phyloP scores from a whole-genome alignment of 352 stramenopile genomes.

The Pythium monospermum region DNA sequence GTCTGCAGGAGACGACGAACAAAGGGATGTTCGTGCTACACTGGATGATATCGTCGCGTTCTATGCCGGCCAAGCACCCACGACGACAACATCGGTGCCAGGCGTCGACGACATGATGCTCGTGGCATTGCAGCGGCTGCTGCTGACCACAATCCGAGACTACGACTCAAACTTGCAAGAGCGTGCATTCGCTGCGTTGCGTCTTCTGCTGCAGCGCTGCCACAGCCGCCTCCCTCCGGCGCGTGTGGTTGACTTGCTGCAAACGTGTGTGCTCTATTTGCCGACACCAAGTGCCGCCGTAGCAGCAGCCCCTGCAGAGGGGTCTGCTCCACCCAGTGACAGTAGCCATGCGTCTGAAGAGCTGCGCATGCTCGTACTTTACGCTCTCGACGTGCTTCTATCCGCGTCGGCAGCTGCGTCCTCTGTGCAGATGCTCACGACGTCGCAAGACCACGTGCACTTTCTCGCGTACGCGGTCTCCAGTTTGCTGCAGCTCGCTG shows the following conservation, averaged over 20 bases:
- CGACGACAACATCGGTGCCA: conserved; percentile 18
- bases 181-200: conserved; percentile 27
- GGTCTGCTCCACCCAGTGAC: neutral
- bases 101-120: conserved; percentile 66
- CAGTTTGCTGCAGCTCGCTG: conserved; percentile 49
- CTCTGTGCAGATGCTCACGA: conserved; percentile 3
- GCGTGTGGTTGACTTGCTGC: conserved; percentile 33
- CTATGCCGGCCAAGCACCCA: conserved; percentile 24
- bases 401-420: conserved; percentile 8
- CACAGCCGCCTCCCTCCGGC: conserved; percentile 7
- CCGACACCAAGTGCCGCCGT: conserved; percentile 24
- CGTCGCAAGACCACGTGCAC: conserved; percentile 35
- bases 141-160: conserved; percentile 33
- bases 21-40: conserved; percentile 16
- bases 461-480: conserved; percentile 71
- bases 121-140: conserved; percentile 47
- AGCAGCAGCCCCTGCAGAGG: conserved; percentile 5
- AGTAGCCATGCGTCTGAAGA: conserved; percentile 42
- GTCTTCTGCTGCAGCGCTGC: conserved; percentile 28
- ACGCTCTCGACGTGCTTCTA: conserved; percentile 11
- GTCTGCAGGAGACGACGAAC: conserved; percentile 14
- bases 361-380: conserved; percentile 43
- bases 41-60: conserved; percentile 24
- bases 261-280: conserved; percentile 47
- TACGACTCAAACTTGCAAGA: conserved; percentile 25